Base-by-base conservation (phyloP, 1,139 yeast species). In the Maudiozyma humilis region DNA sequence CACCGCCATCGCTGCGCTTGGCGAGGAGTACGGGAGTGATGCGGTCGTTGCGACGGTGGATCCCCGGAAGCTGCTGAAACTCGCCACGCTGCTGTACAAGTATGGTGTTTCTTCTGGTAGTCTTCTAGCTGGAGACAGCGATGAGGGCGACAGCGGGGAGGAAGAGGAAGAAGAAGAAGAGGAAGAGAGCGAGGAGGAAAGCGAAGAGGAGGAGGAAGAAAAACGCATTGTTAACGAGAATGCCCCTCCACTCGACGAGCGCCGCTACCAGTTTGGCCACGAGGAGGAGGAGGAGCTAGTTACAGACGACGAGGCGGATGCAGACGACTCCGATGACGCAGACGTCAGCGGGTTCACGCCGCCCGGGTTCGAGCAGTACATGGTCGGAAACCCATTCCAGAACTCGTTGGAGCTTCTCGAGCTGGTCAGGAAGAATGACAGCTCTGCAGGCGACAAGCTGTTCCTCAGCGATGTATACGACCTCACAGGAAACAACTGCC, bases 31-130 rank as follows among this genome's bases (percentile, higher is more conserved):
- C 15, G 27, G 27, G 25, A 38, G 25, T 18, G 34, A 34, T 18
- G 39, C 14, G 4, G 19, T 23, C 3, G 14, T 41, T 2, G 15
- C 16, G 2, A 17, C 15, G 5, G 20, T 41, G 4, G 76, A 76
- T 43, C 80, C 79, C 40, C 83, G 83, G 3, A 30, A 40, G 30
- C 16, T 49, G 23, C 13, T 46, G 16, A 83, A 86, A 32, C 87
- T 91, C 52, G 97, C 96, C 2, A 77, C 80, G 56, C 79, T 95
- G 1, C 66, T 91, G 36, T 88, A 82, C 63, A 83, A 81, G 51
- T 75, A 77, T 38, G 97, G 93, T 1, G 82, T 86, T 12, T 68
- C 78, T 36, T 80, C 75, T 42, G 78, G 88, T 2, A 91, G 83
- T 40, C 82, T 91, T n/a, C 73, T 91, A 47, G 95, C 96, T 32